Base-by-base conservation (phyloP, 129 eudicot species). In the Centella asiatica region DNA sequence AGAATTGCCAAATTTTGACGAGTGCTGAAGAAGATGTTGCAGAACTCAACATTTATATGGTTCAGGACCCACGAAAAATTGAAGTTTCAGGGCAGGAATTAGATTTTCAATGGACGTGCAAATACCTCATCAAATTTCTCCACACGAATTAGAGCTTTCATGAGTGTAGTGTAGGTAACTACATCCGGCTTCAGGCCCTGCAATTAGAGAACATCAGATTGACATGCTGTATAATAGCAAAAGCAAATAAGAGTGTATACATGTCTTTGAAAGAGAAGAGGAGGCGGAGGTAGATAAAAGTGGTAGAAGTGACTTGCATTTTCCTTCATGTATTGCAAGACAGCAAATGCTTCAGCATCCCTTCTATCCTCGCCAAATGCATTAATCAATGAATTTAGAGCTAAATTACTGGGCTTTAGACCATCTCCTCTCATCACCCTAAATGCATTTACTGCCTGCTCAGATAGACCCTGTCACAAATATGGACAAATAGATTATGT, bases 281-380 rank as follows among this genome's bases (percentile, higher is more conserved):
- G 47, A 34, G 10, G 39, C 60, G 50, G 10, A 44, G 52, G 33
- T 17, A 19, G 24, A 56, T 15, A 57, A 42, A 45, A 40, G 22
- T 25, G 56, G 44, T 42, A 17, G 47, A 44, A 34, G 50, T 1
- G 17, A 66, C 86, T 81, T 80, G 81, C 98, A 72, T 87, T 92
- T 60, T 84, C 98, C 65, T 92, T 92, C 96, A 92, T 92, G 75
- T 79, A 92, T 62, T 84, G 78, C 76, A 92, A 74, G 64, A 92
- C 79, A 44, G 96, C 69, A 69, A 92, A 92, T 20, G 98, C 98
- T 66, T 92, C 98, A 31, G 79, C 72, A 45, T 87, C 95, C 71
- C 98, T 84, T 60, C 95, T 81, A 66, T 92, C 98, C 75, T 92
- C 98, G 39, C 98, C 85, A 71, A 92, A 92, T 54, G 98, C 98